Percentiles rank a stretch among this genome's conserved stretches.
Conservation (phyloP, 1,284 basidiomycete genomes). For the Inonotus hispidus region DNA sequence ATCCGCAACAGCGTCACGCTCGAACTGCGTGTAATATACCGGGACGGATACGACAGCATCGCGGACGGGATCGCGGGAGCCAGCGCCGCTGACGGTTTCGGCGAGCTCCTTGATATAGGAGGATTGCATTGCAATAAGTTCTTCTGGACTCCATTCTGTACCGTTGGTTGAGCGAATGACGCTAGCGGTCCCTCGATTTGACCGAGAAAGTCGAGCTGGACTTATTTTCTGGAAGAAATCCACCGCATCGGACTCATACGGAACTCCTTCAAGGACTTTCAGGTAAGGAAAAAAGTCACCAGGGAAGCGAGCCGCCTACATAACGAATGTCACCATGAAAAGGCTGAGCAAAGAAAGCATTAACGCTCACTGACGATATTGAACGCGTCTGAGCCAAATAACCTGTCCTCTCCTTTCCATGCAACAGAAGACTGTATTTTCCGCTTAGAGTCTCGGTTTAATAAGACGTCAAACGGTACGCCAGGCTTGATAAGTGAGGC, state of each 20-base stretch:
- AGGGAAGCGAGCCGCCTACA: slow-evolving; percentile 86
- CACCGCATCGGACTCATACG: slow-evolving; percentile 55
- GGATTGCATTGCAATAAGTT: slow-evolving; percentile 93
- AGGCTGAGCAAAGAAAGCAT: slow-evolving; percentile 2
- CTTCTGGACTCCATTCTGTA: slow-evolving; percentile 80
- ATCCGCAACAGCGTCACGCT: slow-evolving; percentile 86
- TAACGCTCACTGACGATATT: slow-evolving; percentile 62
- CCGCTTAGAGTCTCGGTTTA: slow-evolving; percentile 95
- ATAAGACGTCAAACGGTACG: slow-evolving; percentile 90
- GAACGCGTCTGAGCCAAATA: slow-evolving; percentile 86
- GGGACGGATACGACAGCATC: slow-evolving; percentile 88
- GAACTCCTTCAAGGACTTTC: slow-evolving; percentile 82
- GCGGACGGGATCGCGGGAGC: slow-evolving; percentile 56
- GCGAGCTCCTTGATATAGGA: slow-evolving; percentile 88
- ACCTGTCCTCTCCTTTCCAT: slow-evolving; percentile 83
- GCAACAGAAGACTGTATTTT: slow-evolving; percentile 88
- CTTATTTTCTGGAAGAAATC: slow-evolving; percentile 66
- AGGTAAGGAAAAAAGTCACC: slow-evolving; percentile 81
- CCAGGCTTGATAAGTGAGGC: slow-evolving; percentile 96
- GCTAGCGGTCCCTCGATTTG: slow-evolving; percentile 54
- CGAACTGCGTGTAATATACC: slow-evolving; percentile 79
- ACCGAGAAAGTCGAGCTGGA: slow-evolving; percentile 52
- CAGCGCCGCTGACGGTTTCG: slow-evolving; percentile 55
- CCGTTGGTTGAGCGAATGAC: slow-evolving; percentile 47
- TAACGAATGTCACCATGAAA: slow-evolving; percentile 9